Conservation (phyloP, 163 green algal genomes). For the Prototheca cutis region DNA sequence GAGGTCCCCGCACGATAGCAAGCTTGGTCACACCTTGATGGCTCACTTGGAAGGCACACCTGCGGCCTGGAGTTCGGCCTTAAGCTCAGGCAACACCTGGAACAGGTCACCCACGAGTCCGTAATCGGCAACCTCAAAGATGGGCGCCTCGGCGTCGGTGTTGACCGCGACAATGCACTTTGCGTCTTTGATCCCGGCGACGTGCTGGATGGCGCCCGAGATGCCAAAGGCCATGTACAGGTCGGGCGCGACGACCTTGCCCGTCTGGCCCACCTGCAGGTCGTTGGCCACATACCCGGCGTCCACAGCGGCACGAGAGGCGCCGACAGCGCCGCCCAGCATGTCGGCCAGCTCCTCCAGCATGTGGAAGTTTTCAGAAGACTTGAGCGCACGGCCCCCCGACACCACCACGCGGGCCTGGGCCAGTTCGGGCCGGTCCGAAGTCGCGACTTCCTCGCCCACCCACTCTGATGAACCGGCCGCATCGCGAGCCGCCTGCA, state of each 20-base stretch:
- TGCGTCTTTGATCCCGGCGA: conserved; percentile 84
- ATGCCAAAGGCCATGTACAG: conserved; percentile 93
- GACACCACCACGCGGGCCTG: conserved; percentile 45
- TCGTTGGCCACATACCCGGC: conserved; percentile 81
- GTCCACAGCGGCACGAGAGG: conserved; percentile 82
- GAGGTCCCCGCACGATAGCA: too few relatives aligned
- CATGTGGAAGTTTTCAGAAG: conserved; percentile 59
- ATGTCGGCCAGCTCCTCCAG: conserved; percentile 71
- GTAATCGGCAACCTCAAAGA: conserved; percentile 87
- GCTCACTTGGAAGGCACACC: too few relatives aligned
- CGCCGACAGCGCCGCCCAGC: conserved; percentile 79
- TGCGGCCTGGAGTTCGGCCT: conserved; percentile 6
- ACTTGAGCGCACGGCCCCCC: conserved; percentile 70
- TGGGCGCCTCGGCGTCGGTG: conserved; percentile 77
- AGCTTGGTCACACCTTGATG: too few relatives aligned
- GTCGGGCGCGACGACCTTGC: conserved; percentile 87
- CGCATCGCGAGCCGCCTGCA: conserved; percentile 20
- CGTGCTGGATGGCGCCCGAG: conserved; percentile 89
- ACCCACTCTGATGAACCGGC: conserved; percentile 31
- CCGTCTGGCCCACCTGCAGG: conserved; percentile 92
- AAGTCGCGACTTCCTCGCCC: conserved; percentile 19
- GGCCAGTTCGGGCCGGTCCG: conserved; percentile 41
- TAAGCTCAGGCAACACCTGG: conserved; percentile 50
- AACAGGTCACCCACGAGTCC: conserved; percentile 82
- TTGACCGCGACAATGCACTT: conserved; percentile 91